Conservation (phyloP, 2,329 filamentous ascomycete species). For the Fusarium sp. region DNA sequence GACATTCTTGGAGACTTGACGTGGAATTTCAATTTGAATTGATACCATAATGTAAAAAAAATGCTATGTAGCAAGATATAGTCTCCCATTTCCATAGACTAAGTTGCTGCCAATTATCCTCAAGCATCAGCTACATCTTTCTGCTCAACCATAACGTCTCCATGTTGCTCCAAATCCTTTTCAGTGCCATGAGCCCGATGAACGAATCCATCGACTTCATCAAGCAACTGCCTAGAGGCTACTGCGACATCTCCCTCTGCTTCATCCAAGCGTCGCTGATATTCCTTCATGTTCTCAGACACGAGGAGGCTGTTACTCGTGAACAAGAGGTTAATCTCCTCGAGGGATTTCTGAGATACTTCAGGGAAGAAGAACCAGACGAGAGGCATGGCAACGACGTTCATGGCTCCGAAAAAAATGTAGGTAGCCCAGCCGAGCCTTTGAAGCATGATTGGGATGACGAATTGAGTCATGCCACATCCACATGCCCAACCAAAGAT, state of each 20-base stretch:
- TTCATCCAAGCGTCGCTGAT: neutral
- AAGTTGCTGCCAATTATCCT: no score
- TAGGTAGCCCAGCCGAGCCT: neutral
- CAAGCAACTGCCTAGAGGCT: neutral
- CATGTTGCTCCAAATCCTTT: neutral
- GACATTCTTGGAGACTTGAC: neutral
- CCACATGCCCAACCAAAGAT: neutral
- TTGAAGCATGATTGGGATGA: neutral
- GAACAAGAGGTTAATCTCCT: neutral
- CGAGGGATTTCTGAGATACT: neutral
- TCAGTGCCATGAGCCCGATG: neutral
- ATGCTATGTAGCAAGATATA: no score
- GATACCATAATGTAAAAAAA: neutral
- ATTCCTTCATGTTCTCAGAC: neutral
- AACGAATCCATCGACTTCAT: neutral
- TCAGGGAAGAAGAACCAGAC: neutral
- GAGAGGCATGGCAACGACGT: neutral
- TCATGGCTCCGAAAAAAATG: neutral
- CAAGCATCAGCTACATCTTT: neutral
- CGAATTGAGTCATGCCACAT: neutral
- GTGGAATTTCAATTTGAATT: neutral
- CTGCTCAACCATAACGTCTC: neutral
- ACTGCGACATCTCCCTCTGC: neutral
- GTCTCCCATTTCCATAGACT: neutral
- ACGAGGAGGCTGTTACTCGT: neutral